Evolutionary conservation across 176 grass and related monocot species (phyloP), one percentile per base, ranked within the genome.

Genomic region (Aegilops bicornis): DNA sequence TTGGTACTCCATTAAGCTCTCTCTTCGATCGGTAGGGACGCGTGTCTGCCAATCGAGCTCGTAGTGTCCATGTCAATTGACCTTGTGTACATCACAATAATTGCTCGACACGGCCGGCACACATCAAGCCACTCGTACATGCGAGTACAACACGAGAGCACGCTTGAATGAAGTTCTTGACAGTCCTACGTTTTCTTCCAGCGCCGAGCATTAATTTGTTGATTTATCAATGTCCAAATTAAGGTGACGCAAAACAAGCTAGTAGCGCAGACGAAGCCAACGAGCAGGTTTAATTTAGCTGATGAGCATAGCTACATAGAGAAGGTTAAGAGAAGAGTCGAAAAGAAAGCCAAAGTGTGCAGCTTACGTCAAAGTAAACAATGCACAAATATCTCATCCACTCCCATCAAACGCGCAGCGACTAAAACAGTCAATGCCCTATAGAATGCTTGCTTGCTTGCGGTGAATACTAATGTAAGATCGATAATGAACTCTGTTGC

Each of bases 321-420:
- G 8, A 52, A 82, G 14, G 2, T 31, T 50, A 1, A 19, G 13
- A 62, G 29, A 69, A 79, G 30, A 30, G 47, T 31, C 19, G 23
- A 8, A 33, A 56, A 16, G 13, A 82, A 62, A 86, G 9, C 12
- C 29, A 77, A 82, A 77, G 62, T 45, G 69, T 84, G 47, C 64
- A 35, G 71, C 70, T 82, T 43, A 88, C 81, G 75, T 47, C 71
- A 80, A 50, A 76, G 72, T 76, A 23, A 79, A 4, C 29, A 35
- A 2, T 36, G 35, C 20, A 10, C 56, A 70, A 47, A 63, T 79
- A 85, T 85, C 70, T 35, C 83, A 83, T 89, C 79, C 47, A 86
- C 87, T 70, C 67, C 67, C 73, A 89, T 66, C 79, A 83, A 92
- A 89, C 86, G n/a, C n/a, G n/a, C 83, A 86, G 50, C 45, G 45